A percentile compares a stretch with the other conserved stretches of the same genome.
These are phyloP conservation scores for Hypocrella siamensis DNA, from an alignment of 2,329 filamentous ascomycete genomes.

Conservation along the genomic window DNA sequence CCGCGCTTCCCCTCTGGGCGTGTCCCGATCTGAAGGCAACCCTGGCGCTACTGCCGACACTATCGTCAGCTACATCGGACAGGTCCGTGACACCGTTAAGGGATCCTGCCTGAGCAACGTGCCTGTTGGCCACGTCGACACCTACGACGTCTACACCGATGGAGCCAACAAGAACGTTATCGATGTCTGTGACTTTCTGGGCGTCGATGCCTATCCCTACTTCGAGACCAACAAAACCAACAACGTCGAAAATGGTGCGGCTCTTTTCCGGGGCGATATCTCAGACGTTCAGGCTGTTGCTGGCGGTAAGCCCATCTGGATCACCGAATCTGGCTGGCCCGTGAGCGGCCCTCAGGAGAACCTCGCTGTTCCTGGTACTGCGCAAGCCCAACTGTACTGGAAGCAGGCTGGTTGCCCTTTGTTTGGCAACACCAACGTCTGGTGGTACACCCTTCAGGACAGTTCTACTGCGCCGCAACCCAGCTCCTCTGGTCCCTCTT, in stretches of 20 bases:
- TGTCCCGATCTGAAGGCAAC: constrained; percentile 43
- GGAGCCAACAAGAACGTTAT: constrained; percentile 55
- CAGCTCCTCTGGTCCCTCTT: constrained; percentile 49
- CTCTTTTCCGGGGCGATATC: constrained; percentile 54
- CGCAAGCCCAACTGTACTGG: constrained; percentile 71
- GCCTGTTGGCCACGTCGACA: constrained; percentile 73
- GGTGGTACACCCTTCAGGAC: constrained; percentile 68
- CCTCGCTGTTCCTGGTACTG: constrained; percentile 42
- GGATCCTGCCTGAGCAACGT: constrained; percentile 42
- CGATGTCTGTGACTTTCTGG: constrained; percentile 59
- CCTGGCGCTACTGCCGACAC: constrained; percentile 45
- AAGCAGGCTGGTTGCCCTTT: constrained; percentile 58
- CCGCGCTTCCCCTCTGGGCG: constrained; percentile 57
- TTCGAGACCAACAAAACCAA: constrained; percentile 58
- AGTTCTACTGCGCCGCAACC: too few relatives aligned
- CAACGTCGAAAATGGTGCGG: constrained; percentile 44
- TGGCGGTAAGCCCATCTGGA: constrained; percentile 59
- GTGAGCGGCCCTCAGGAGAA: constrained; percentile 50
- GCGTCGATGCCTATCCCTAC: constrained; percentile 76
- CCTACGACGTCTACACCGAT: constrained; percentile 71
- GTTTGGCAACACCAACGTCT: constrained; percentile 49
- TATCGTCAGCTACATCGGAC: constrained; percentile 53
- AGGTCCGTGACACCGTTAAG: constrained; percentile 47
- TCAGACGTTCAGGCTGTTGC: constrained; percentile 40
- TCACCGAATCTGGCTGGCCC: constrained; percentile 83